A percentile compares a stretch with the other conserved stretches of the same genome.
Evolutionary conservation across 306 rosid species (phyloP).

Genomic region (Inga oerstediana): DNA sequence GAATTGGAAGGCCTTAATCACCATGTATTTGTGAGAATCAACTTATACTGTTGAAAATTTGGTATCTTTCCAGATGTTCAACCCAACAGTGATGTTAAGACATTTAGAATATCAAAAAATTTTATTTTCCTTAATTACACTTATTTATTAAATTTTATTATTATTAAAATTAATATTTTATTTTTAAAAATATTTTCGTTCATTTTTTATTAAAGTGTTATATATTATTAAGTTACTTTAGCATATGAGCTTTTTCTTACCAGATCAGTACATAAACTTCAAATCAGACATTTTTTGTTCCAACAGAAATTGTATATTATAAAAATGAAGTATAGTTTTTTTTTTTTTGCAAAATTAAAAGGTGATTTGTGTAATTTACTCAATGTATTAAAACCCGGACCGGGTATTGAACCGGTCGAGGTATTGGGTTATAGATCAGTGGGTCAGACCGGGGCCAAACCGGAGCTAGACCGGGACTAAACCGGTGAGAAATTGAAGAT

Average conservation of each 20-base stretch:
- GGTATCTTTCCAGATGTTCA: constrained; percentile 18
- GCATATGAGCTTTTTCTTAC: neutral
- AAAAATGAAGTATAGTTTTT: neutral
- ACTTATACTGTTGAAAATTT: constrained; percentile 5
- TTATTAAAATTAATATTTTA: neutral
- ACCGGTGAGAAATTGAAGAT: too few species aligned
- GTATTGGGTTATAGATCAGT: too few species aligned
- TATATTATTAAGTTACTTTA: neutral
- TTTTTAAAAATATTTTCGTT: neutral
- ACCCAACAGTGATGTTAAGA: constrained; percentile 28
- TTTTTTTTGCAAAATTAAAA: too few species aligned
- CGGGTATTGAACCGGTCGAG: too few species aligned
- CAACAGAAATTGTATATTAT: neutral
- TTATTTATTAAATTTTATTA: neutral
- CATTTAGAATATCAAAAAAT: neutral
- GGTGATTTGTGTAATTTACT: neutral
- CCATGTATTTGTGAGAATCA: neutral
- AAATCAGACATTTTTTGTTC: neutral
- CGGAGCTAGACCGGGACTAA: too few species aligned
- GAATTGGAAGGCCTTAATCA: neutral
- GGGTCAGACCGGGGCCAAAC: too few species aligned
- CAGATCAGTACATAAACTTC: neutral
- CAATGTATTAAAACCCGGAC: too few species aligned
- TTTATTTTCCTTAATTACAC: neutral
- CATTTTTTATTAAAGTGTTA: neutral